phyloP scores from a whole-genome alignment of 805 yeast species.

The Kuraishia floccosa region DNA sequence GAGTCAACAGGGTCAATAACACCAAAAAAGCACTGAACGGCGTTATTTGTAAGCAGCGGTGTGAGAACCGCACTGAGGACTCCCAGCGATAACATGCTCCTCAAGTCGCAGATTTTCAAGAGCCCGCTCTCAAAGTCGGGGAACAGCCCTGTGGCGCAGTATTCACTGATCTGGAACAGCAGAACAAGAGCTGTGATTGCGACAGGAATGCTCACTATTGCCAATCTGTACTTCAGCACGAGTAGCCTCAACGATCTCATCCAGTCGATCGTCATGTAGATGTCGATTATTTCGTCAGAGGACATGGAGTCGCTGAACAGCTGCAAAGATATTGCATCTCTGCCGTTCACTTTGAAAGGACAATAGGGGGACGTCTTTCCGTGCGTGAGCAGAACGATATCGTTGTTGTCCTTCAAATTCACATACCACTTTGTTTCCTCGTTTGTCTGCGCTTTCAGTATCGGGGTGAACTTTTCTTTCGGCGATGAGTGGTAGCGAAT shows the following conservation, averaged over 20 bases:
- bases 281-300: conserved; percentile 22
- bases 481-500: conserved; percentile 15
- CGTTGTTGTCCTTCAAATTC: conserved; percentile 27
- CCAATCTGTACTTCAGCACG: conserved; percentile 67
- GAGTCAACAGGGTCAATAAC: conserved; percentile 43
- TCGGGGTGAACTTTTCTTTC: conserved; percentile 37
- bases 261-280: conserved; percentile 37
- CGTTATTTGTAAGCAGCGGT: conserved; percentile 20
- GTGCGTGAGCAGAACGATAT: conserved; percentile 35
- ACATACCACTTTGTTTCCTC: conserved; percentile 79
- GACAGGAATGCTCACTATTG: conserved; percentile 60
- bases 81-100: conserved; percentile 14
- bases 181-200: conserved; percentile 42
- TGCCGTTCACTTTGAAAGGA: conserved; percentile 14
- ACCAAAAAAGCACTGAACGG: conserved; percentile 26
- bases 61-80: conserved; percentile 23
- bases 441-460: conserved; percentile 54
- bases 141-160: conserved; percentile 23
- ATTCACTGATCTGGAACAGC: conserved; percentile 41
- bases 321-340: conserved; percentile 24
- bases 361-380: conserved; percentile 56
- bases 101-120: conserved; percentile 19
- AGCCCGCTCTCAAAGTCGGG: conserved; percentile 37
- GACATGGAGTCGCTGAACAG: conserved; percentile 32
- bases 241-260: conserved; percentile 53